A percentile compares a stretch with the other conserved stretches of the same genome.
phyloP scores from a whole-genome alignment of 768 basidiomycete species.

The Galerina marginata region DNA sequence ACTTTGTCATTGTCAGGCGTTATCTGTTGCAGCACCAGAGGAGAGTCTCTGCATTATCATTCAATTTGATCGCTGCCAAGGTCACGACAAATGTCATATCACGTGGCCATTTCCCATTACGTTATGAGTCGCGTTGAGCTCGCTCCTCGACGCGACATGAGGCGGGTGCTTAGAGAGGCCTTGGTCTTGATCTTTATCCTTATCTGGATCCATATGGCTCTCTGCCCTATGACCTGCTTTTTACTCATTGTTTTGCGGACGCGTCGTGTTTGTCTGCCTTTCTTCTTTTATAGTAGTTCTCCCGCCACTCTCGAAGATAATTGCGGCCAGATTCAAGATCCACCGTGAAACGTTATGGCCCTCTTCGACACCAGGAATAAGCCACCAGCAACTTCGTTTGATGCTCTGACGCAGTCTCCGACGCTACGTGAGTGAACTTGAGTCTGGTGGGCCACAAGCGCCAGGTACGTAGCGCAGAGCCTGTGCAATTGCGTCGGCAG shows the following conservation, averaged over 20 bases:
- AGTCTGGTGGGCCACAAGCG: not conserved
- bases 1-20: slow-evolving; percentile 21
- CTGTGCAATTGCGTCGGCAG: slow-evolving; percentile 2
- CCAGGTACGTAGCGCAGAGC: not conserved
- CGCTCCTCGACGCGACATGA: slow-evolving; percentile 3
- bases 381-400: not conserved
- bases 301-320: slow-evolving; percentile 2
- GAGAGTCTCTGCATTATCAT: not conserved
- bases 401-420: not conserved
- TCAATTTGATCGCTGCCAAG: slow-evolving; percentile 2
- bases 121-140: not conserved
- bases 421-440: not conserved
- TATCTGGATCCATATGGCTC: slow-evolving; percentile 1
- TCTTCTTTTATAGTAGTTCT: slow-evolving; percentile 5
- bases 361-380: not conserved
- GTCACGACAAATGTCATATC: slow-evolving; percentile 3
- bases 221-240: slow-evolving; percentile 1
- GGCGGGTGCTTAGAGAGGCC: slow-evolving; percentile 1
- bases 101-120: not conserved
- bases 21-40: slow-evolving; percentile 6
- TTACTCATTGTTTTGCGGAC: slow-evolving; percentile 5
- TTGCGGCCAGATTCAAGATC: slow-evolving; percentile 10
- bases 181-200: not conserved
- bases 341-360: slow-evolving; percentile 1
- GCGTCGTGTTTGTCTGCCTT: slow-evolving; percentile 8